Base-by-base conservation (phyloP, 306 rosid genomes). In the Arachis stenosperma region DNA sequence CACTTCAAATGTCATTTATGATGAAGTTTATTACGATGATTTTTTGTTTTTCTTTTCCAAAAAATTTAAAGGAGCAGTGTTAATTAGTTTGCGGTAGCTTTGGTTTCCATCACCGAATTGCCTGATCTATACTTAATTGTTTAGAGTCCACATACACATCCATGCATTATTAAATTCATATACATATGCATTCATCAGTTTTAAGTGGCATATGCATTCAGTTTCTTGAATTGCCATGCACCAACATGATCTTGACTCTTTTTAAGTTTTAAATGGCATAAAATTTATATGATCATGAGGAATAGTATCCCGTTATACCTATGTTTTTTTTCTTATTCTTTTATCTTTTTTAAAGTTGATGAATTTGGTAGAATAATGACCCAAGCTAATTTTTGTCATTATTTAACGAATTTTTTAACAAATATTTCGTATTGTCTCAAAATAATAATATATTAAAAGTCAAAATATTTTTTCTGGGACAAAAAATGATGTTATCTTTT, bases 1-100 rank as follows among this genome's bases (percentile, higher is more conserved):
- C 60, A 47, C 42, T 61, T 40, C 64, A 71, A 36, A 53, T 52
- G 73, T 67, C 78, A 71, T 37, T 66, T 59, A 76, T 76, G 58
- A 76, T 76, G 58, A 40, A 68, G 74, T 80, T 74, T 75, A 70
- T 50, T 75, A 50, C 65, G 29, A 52, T 42, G 30, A 56, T 39
- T 5, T 65, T 54, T 17, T 5, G 9, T 42, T 42, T 51, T 51
- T 51, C 14, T 10, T 64, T 69, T 80, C 43, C 59, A 80, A 53
- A 80, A 53, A 14, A 76, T 56, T 54, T 33, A 57, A 40, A 74
- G 37, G 1, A 33, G 4, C 37, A 42, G 9, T 6, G 2, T 42
- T 4, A 40, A 40, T 4, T 64, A 46, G 65, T 67, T 42, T 55
- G 76, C 61, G 58, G 55, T 47, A 66, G 43, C 61, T 8, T 71